Base-by-base conservation (phyloP, 345 rosid species). In the Camelina laxa region DNA sequence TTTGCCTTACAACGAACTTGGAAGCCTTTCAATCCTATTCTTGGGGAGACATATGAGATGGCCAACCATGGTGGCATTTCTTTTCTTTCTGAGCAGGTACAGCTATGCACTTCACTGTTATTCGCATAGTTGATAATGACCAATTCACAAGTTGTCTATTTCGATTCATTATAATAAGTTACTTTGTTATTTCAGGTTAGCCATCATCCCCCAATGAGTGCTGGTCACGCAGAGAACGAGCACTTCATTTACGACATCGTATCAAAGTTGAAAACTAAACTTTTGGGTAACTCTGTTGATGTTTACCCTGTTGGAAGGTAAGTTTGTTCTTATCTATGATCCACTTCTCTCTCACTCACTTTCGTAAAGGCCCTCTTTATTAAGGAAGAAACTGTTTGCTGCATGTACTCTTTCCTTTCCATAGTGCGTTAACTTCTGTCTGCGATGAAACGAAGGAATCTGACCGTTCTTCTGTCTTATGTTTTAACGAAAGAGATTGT, bases 11-110 rank as follows among this genome's bases (percentile, higher is more conserved):
- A 88, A 80, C 80, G 98, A 58, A 86, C 97, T 3, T 91, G 98
- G 98, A 91, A 94, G 81, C 97, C 95, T 19, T 94, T 94, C 75
- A 94, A 91, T 83, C 98, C 97, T 59, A 94, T 94, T 84, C 98
- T 94, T 69, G 97, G 98, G 4, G 98, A 94, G 80, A 91, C 97
- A 31, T 90, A 85, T 75, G 97, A 94, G 79, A 47, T 94, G 96
- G 74, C 55, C 44, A 90, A 91, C 79, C 89, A 94, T 84, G 91
- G 89, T 31, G 88, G 91, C 24, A 72, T 94, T 58, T 79, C 89
- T 60, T 94, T 91, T 81, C 81, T 94, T 45, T 54, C 97, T 55
- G 98, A 94, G 81, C 98, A 90, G 95, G 96, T 91, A 65, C 72
- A 69, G 39, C 59, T 65, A 54, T 65, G 65, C 70, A 27, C 27